phyloP scores from a whole-genome alignment of 2,329 filamentous ascomycete species.

The Pseudocercospora fijiensis region DNA sequence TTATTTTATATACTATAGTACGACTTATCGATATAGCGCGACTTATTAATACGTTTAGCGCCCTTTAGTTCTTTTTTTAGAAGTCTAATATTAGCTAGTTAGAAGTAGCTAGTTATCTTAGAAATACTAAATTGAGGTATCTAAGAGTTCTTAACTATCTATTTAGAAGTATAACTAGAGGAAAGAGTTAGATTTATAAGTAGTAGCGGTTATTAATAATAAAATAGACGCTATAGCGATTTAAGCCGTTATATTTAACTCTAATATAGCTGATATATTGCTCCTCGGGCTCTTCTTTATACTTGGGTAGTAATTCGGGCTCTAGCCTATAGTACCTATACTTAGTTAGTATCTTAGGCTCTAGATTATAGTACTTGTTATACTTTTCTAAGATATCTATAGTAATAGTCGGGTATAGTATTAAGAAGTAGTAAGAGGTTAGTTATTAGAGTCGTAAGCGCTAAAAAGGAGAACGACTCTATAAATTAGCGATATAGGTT shows the following conservation, averaged over 20 bases:
- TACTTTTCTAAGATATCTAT: background rate
- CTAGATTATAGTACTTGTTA: too few relatives aligned
- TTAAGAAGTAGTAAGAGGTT: background rate
- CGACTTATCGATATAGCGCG: too few relatives aligned
- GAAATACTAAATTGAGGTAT: background rate
- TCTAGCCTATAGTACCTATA: too few relatives aligned
- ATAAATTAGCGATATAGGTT: background rate
- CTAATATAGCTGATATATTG: background rate
- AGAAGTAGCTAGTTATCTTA: background rate
- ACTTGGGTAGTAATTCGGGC: background rate
- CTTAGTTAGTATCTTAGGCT: background rate
- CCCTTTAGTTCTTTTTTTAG: background rate
- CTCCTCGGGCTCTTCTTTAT: background rate
- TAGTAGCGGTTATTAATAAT: background rate
- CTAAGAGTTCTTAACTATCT: background rate
- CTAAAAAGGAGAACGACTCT: background rate
- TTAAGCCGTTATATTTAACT: background rate
- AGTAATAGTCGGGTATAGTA: background rate
- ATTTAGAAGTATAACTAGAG: background rate
- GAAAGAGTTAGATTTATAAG: background rate
- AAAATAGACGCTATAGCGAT: background rate
- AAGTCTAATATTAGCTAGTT: background rate
- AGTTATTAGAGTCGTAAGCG: background rate
- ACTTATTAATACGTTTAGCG: background rate
- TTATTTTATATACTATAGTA: too few relatives aligned